Percentiles rank a stretch among this genome's conserved stretches.
phyloP scores from a whole-genome alignment of 2,329 filamentous ascomycete species.

The Zymoseptoria passerinii region DNA sequence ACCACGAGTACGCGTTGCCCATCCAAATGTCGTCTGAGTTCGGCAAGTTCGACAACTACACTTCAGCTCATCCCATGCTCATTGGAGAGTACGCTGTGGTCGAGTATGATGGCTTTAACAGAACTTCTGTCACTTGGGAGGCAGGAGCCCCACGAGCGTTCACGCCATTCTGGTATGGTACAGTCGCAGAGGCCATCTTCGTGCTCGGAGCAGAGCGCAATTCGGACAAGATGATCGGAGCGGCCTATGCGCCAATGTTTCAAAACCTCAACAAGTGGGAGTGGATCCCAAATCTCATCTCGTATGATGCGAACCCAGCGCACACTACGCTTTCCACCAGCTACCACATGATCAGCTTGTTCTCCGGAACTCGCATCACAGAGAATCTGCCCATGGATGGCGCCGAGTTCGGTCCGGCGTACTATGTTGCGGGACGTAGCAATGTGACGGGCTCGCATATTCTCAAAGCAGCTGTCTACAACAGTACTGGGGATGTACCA shows the following conservation, averaged over 20 bases:
- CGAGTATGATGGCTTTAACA: slow-evolving; percentile 36
- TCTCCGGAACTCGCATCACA: slow-evolving; percentile 39
- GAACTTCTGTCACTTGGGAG: slow-evolving; percentile 35
- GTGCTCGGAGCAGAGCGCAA: slow-evolving; percentile 59
- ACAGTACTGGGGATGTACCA: slow-evolving; percentile 35
- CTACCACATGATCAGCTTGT: slow-evolving; percentile 32
- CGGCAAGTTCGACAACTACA: slow-evolving; percentile 41
- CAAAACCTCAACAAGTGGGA: slow-evolving; percentile 26
- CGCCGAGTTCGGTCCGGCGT: slow-evolving; percentile 34
- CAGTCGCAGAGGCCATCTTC: slow-evolving; percentile 57
- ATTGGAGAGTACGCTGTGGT: slow-evolving; percentile 47
- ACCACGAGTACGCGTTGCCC: slow-evolving; percentile 28
- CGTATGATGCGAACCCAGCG: slow-evolving; percentile 33
- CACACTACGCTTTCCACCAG: slow-evolving; percentile 26
- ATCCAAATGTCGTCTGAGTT: slow-evolving; percentile 24
- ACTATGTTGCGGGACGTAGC: slow-evolving; percentile 39
- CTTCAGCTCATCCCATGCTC: slow-evolving; percentile 28
- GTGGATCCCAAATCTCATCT: slow-evolving; percentile 32
- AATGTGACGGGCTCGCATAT: slow-evolving; percentile 31
- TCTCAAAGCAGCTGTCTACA: slow-evolving; percentile 44
- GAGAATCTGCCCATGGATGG: slow-evolving; percentile 37
- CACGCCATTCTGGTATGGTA: slow-evolving; percentile 42
- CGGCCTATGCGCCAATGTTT: slow-evolving; percentile 37
- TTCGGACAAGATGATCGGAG: slow-evolving; percentile 49
- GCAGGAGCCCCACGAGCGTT: slow-evolving; percentile 38